Base-by-base conservation (phyloP, 805 yeast genomes). In the Candida parachauliodes region DNA sequence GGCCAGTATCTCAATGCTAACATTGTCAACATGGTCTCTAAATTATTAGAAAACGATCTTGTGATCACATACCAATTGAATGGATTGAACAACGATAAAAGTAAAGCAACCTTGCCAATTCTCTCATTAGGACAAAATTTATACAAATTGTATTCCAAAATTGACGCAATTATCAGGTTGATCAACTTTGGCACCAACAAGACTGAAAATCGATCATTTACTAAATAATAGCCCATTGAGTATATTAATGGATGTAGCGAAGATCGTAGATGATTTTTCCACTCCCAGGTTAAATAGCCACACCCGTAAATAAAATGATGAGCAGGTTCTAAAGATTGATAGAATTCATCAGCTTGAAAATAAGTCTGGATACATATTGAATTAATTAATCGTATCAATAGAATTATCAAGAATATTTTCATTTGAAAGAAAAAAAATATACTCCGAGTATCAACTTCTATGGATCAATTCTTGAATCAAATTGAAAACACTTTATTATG, bases 291-390 rank as follows among this genome's bases (percentile, higher is more conserved):
- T 25, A 79, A 54, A 48, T 77, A 76, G 0, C 98, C 98, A 45
- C 81, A 82, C 2, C 93, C 89, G 55, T 70, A 88, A 0, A 83
- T 82, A 25, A 71, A 62, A 3, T 52, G 40, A 57, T 88, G 96
- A 0, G 98, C 98, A 0, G 96, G 96, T 52, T 93, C 98, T 36
- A 93, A 62, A 0, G 89, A 70, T 60, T 93, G 99, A 79, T 82
- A 93, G 60, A 72, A 93, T 59, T 93, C 99, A 58, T 93, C 99
- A 0, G 98, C 91, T 57, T 93, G 99, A 62, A 93, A 93, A 54
- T 79, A 93, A 0, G 98, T 88, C 39, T 55, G 55, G 4, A 77
- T 74, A 1, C 79, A 56, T 17, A 84, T 52, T 0, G 94, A 76
- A 57, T 88, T 88, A 49, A 75, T 22, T 8, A 81, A 44, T 23